phyloP scores from a whole-genome alignment of 345 rosid genomes.

The Lepidium didymum region DNA sequence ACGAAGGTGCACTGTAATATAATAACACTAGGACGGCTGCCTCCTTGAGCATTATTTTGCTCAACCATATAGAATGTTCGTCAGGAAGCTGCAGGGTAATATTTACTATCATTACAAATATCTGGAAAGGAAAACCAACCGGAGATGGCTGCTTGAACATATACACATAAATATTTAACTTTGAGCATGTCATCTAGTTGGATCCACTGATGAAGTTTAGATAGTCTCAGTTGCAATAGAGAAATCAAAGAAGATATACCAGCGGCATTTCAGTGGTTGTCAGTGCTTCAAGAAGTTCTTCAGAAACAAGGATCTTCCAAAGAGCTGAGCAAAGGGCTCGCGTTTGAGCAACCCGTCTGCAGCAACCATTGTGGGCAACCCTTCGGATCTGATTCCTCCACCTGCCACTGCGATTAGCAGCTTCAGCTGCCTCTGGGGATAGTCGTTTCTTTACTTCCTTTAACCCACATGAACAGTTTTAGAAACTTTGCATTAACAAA shows the following conservation, averaged over 20 bases:
- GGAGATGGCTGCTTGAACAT: neutral
- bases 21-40: neutral
- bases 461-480: conserved; percentile 21
- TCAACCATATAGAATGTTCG: neutral
- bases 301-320: conserved; percentile 80
- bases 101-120: neutral
- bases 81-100: neutral
- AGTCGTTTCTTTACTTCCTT: conserved; percentile 89
- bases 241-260: conserved; percentile 42
- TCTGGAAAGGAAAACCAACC: neutral
- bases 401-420: conserved; percentile 82
- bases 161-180: neutral
- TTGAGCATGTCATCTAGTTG: neutral
- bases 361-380: conserved; percentile 94
- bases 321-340: conserved; percentile 69
- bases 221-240: neutral
- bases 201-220: conserved; percentile 8
- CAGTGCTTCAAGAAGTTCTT: conserved; percentile 61
- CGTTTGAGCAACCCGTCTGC: conserved; percentile 82
- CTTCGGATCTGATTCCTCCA: conserved; percentile 95
- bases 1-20: neutral
- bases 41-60: neutral
- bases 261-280: conserved; percentile 66
- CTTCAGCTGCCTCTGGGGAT: conserved; percentile 72
- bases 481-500: conserved; percentile 1